Evolutionary conservation across 345 rosid species (phyloP), one percentile per base, ranked within the genome.

Genomic region (Alliaria petiolata): DNA sequence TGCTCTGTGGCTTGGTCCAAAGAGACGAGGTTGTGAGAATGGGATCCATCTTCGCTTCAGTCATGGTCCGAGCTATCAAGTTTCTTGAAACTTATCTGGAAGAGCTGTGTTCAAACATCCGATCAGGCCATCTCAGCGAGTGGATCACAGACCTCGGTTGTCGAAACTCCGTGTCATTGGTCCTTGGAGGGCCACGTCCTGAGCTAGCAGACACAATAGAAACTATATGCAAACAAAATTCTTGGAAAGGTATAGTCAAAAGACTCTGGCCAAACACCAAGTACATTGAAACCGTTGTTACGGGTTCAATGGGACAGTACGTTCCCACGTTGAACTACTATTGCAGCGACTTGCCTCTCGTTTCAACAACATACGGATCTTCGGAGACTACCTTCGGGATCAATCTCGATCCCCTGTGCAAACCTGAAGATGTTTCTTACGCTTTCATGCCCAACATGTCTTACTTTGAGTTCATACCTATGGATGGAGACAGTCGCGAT

Each of bases 251-350:
- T 65, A 93, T 93, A 72, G 84, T 93, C 9, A 84, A 63, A 72
- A 90, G 67, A 72, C 70, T 93, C 1, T 93, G 96, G 97, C 98
- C 96, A 35, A 78, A 78, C 52, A 85, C 87, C 6, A 90, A 87
- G 77, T 93, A 76, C 75, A 81, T 93, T 70, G 98, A 93, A 62
- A 91, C 88, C 31, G 86, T 90, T 61, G 88, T 90, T 35, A 90
- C 97, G 2, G 97, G 97, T 45, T 85, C 97, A 11, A 93, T 93
- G 98, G 97, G 90, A 15, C 98, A 93, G 42, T 90, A 93, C 30
- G 86, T 90, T 52, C 84, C 93, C 0, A 81, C 79, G 12, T 85
- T 93, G 40, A 89, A 89, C 73, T 81, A 79, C 57, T 93, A 90
- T 73, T 79, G 90, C n/a, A 84, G 86, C 9, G 96, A 90, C 49